Evolutionary conservation across 129 eudicot species (phyloP).

Genomic region (Calendula officinalis): DNA sequence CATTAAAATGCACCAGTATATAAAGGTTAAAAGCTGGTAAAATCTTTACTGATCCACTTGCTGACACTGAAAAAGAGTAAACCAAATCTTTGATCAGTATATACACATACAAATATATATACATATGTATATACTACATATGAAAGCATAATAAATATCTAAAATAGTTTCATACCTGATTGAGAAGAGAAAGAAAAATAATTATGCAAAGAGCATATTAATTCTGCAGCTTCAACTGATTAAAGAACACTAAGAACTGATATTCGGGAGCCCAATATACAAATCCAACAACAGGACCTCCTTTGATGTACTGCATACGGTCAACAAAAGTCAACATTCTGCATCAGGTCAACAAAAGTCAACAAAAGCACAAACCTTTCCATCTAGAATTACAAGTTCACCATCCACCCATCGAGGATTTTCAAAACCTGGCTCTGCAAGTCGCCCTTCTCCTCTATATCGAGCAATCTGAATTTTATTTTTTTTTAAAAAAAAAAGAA

Average conservation of each 20-base stretch:
- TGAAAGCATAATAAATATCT: background rate
- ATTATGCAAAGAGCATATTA: constrained; percentile 37
- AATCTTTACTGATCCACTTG: background rate
- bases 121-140: background rate
- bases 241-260: constrained; percentile 80
- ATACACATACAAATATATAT: no score
- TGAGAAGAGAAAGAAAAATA: constrained; percentile 16
- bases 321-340: constrained; percentile 9
- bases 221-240: constrained; percentile 65
- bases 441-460: constrained; percentile 90
- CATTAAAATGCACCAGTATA: constrained; percentile 4
- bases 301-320: constrained; percentile 63
- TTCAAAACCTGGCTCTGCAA: constrained; percentile 76
- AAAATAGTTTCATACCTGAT: background rate
- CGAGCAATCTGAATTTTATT: constrained; percentile 77
- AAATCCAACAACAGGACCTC: constrained; percentile 86
- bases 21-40: constrained; percentile 10
- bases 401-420: constrained; percentile 98
- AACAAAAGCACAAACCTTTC: constrained; percentile 54
- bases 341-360: constrained; percentile 27
- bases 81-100: constrained; percentile 7
- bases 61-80: constrained; percentile 25
- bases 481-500: constrained; percentile 21
- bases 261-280: constrained; percentile 79
- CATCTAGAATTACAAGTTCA: constrained; percentile 90